Conservation (phyloP, 2,329 filamentous ascomycete genomes). For the Meredithiella fracta region DNA sequence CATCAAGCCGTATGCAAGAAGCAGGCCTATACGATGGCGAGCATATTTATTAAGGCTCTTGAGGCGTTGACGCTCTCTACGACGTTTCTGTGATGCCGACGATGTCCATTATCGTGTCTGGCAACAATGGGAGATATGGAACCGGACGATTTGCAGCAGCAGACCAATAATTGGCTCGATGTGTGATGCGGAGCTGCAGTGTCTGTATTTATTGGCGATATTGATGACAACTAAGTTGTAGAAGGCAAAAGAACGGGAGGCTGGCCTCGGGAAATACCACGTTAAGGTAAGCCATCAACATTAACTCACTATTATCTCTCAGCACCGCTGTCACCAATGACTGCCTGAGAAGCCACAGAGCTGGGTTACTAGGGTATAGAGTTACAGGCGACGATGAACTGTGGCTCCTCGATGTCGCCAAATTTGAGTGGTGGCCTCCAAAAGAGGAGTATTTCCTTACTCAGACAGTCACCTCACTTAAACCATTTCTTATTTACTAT, state of each 20-base stretch:
- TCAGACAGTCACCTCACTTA: neutral
- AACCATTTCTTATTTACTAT: no score
- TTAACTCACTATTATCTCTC: neutral
- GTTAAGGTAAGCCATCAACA: no score
- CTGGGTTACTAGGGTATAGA: no score
- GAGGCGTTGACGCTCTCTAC: neutral
- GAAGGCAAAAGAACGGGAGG: neutral
- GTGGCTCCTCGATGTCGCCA: no score
- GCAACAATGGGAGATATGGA: neutral
- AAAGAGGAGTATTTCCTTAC: neutral
- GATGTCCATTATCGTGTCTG: neutral
- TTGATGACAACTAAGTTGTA: neutral
- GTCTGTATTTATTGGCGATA: neutral
- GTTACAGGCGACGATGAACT: no score
- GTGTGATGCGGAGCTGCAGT: slow-evolving; percentile 3
- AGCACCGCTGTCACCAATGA: neutral
- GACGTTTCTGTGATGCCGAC: neutral
- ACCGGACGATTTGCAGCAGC: slow-evolving; percentile 1
- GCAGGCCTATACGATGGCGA: no score
- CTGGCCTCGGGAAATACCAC: no score
- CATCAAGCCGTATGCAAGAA: no score
- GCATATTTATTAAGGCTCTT: neutral
- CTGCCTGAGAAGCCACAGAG: no score
- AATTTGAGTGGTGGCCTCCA: no score
- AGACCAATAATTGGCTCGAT: slow-evolving; percentile 4